Conservation (phyloP, 495 filamentous ascomycete species). For the Trichocladium uniseriatum region DNA sequence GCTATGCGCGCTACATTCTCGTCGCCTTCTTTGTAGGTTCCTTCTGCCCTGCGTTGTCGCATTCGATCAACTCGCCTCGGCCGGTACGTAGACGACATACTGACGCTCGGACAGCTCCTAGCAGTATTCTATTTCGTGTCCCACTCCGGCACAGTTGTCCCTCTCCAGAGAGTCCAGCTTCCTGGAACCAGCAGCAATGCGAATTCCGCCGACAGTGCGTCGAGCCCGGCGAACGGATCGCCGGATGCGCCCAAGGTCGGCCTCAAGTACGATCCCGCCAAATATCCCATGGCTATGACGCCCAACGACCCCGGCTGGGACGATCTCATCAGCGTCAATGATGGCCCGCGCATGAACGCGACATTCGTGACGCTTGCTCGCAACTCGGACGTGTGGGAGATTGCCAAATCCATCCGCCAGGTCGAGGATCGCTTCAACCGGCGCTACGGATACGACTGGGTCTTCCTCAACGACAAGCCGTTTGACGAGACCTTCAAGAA, state of each 20-base stretch:
- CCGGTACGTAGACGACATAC: neutral
- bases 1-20: conserved; percentile 80
- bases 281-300: conserved; percentile 37
- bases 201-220: neutral
- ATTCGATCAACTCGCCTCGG: too few species aligned
- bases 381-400: conserved; percentile 92
- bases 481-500: conserved; percentile 91
- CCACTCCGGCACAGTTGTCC: conserved; percentile 45
- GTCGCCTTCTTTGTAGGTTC: conserved; percentile 71
- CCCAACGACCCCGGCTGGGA: conserved; percentile 39
- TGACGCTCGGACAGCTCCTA: conserved; percentile 46
- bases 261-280: conserved; percentile 35
- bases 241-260: conserved; percentile 7
- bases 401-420: conserved; percentile 85
- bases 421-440: conserved; percentile 97
- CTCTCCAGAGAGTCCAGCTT: neutral
- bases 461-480: conserved; percentile 91
- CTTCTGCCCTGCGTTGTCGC: too few species aligned
- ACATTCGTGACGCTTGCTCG: conserved; percentile 94
- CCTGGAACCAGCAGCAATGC: neutral
- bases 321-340: conserved; percentile 43
- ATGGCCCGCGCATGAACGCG: conserved; percentile 73
- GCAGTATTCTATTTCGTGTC: conserved; percentile 73
- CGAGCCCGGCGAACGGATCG: neutral
- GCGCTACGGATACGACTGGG: conserved; percentile 96